These are phyloP conservation scores for Mucor mucedo DNA, from an alignment of 371 early-diverging fungal genomes.

Conservation along the genomic window DNA sequence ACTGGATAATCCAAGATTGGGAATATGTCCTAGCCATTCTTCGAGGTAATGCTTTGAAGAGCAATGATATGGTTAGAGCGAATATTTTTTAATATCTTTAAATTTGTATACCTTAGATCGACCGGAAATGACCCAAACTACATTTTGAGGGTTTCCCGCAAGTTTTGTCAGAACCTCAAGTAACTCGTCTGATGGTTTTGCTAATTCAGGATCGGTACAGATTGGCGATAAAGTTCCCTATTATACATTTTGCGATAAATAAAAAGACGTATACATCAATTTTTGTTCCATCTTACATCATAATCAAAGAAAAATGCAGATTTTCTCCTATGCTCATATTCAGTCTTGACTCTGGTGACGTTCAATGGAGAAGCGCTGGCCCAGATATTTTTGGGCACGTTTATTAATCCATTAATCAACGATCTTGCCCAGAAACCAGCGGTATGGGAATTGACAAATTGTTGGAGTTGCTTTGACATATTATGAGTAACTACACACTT, in stretches of 20 bases:
- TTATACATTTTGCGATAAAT: conserved; percentile 23
- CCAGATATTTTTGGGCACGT: conserved; percentile 40
- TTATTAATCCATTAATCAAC: conserved; percentile 70
- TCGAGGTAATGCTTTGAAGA: conserved; percentile 66
- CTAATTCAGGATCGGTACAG: conserved; percentile 69
- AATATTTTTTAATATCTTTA: not conserved
- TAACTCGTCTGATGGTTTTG: conserved; percentile 68
- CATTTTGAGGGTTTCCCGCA: conserved; percentile 75
- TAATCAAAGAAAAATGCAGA: conserved; percentile 88
- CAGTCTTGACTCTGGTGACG: conserved; percentile 38
- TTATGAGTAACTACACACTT: not conserved
- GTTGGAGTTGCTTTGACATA: conserved; percentile 67
- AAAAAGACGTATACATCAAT: not conserved
- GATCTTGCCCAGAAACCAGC: conserved; percentile 90
- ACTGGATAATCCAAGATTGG: conserved; percentile 75
- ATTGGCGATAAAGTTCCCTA: conserved; percentile 87
- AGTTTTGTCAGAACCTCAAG: conserved; percentile 63
- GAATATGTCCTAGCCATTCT: conserved; percentile 78
- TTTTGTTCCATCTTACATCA: conserved; percentile 57
- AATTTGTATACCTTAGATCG: conserved; percentile 71
- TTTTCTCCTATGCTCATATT: conserved; percentile 61
- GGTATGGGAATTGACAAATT: conserved; percentile 88
- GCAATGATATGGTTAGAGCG: too few species aligned
- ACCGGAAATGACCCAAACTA: conserved; percentile 92
- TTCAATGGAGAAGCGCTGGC: conserved; percentile 71